Conservation (phyloP, 2,329 filamentous ascomycete species). For the Ceratocystiopsis brevicomis region DNA sequence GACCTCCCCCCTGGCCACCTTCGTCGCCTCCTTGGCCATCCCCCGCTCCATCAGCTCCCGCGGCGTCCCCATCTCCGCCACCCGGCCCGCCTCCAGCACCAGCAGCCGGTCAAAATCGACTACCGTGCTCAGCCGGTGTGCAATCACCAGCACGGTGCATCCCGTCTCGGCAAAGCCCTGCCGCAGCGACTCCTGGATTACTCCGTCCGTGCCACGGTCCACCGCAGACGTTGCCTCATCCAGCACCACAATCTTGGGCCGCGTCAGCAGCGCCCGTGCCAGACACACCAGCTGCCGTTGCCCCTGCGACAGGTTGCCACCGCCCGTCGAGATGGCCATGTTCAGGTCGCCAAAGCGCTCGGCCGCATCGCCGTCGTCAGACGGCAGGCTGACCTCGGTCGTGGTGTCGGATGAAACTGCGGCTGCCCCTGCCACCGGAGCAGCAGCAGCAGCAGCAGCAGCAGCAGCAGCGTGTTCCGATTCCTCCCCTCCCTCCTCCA, state of each 20-base stretch:
- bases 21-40: slow-evolving; percentile 12
- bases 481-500: neutral
- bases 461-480: too few relatives aligned
- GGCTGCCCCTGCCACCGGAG: too few relatives aligned
- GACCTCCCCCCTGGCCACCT: slow-evolving; percentile 13
- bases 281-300: slow-evolving; percentile 30
- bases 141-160: slow-evolving; percentile 32
- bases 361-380: slow-evolving; percentile 1
- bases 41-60: slow-evolving; percentile 21
- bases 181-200: slow-evolving; percentile 37
- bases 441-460: too few relatives aligned
- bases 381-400: too few relatives aligned
- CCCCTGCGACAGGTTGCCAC: slow-evolving; percentile 23
- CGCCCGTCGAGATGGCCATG: slow-evolving; percentile 15
- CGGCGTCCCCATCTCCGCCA: slow-evolving; percentile 24
- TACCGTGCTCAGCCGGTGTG: slow-evolving; percentile 24
- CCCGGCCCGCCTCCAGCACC: slow-evolving; percentile 27
- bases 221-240: slow-evolving; percentile 29
- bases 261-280: slow-evolving; percentile 24
- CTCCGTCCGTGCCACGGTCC: slow-evolving; percentile 35
- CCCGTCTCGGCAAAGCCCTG: slow-evolving; percentile 25
- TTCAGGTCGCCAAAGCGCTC: slow-evolving; percentile 17
- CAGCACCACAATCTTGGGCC: slow-evolving; percentile 22
- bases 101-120: slow-evolving; percentile 31
- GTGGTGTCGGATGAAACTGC: slow-evolving; percentile 1